phyloP scores from a whole-genome alignment of 345 rosid genomes.

The Stellera chamaejasme region DNA sequence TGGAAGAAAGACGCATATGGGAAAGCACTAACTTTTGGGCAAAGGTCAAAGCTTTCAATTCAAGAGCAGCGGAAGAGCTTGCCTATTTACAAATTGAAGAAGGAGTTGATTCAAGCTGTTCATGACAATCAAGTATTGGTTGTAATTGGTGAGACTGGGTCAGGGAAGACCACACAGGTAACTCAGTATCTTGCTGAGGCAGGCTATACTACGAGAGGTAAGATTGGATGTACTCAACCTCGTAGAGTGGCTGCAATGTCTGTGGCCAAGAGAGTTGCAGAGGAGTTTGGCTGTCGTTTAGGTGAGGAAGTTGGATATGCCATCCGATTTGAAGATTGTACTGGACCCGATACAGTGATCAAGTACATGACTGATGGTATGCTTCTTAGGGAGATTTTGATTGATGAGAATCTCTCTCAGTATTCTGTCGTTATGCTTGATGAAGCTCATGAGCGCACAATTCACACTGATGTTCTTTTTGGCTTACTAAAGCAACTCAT shows the following conservation, averaged over 20 bases:
- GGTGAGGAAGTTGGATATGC: constrained; percentile 82
- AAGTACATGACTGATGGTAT: constrained; percentile 83
- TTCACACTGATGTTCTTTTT: constrained; percentile 69
- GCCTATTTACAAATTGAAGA: constrained; percentile 85
- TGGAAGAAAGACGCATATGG: constrained; percentile 96
- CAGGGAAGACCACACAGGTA: constrained; percentile 74
- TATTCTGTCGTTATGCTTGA: constrained; percentile 68
- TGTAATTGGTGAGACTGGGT: constrained; percentile 76
- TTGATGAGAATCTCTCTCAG: constrained; percentile 44
- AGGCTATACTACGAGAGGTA: constrained; percentile 64
- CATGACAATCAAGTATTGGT: constrained; percentile 72
- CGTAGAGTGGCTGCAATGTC: constrained; percentile 76
- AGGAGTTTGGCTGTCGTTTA: constrained; percentile 66
- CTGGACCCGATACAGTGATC: constrained; percentile 66
- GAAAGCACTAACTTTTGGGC: constrained; percentile 70
- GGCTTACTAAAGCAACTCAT: constrained; percentile 55
- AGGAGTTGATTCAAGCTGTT: constrained; percentile 78
- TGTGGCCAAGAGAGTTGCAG: constrained; percentile 74
- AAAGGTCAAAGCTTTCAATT: constrained; percentile 76
- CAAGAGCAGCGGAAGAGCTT: constrained; percentile 89
- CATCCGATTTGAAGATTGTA: constrained; percentile 62
- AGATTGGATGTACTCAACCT: constrained; percentile 76
- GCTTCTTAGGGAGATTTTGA: constrained; percentile 64
- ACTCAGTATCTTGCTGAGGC: constrained; percentile 73
- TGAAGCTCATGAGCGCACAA: constrained; percentile 78